Percentiles rank a stretch among this genome's conserved stretches.
Evolutionary conservation across 2,329 filamentous ascomycete species (phyloP).

Genomic region (Colletotrichum gloeosporioides): DNA sequence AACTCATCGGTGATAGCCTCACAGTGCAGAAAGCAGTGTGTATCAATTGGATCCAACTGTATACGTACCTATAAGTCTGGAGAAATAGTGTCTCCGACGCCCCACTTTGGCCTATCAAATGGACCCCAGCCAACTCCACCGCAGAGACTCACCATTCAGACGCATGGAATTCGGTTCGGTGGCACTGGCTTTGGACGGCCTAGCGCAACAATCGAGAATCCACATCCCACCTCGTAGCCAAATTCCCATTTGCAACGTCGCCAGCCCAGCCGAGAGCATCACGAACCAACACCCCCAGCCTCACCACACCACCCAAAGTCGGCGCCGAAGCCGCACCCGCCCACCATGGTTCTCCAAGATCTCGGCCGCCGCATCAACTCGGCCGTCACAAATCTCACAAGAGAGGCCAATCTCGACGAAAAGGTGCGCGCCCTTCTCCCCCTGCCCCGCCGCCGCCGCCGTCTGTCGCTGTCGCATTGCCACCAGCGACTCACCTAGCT

Average conservation of each 20-base stretch:
- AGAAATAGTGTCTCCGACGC: constrained; percentile 6
- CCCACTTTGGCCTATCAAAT: neutral
- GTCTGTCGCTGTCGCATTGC: neutral
- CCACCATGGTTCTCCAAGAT: constrained; percentile 95
- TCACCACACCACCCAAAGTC: constrained; percentile 1
- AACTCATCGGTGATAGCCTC: neutral
- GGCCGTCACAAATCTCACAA: constrained; percentile 91
- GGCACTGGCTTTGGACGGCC: neutral
- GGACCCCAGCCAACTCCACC: neutral
- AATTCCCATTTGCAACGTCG: constrained; percentile 22
- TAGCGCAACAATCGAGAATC: constrained; percentile 1
- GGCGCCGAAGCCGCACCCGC: constrained; percentile 24
- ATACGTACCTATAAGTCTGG: neutral
- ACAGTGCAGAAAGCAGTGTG: accelerated
- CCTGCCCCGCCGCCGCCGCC: neutral
- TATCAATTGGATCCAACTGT: neutral
- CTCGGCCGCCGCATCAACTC: constrained; percentile 97
- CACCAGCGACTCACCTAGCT: neutral
- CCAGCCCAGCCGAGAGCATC: constrained; percentile 4
- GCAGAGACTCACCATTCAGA: neutral
- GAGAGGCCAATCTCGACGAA: constrained; percentile 92
- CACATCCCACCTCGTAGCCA: constrained; percentile 19
- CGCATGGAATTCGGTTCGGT: neutral
- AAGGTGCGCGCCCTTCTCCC: constrained; percentile 65
- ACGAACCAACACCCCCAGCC: neutral